A percentile compares a stretch with the other conserved stretches of the same genome.
Evolutionary conservation across 2,329 filamentous ascomycete species (phyloP).

Genomic region (Cercospora sesami): DNA sequence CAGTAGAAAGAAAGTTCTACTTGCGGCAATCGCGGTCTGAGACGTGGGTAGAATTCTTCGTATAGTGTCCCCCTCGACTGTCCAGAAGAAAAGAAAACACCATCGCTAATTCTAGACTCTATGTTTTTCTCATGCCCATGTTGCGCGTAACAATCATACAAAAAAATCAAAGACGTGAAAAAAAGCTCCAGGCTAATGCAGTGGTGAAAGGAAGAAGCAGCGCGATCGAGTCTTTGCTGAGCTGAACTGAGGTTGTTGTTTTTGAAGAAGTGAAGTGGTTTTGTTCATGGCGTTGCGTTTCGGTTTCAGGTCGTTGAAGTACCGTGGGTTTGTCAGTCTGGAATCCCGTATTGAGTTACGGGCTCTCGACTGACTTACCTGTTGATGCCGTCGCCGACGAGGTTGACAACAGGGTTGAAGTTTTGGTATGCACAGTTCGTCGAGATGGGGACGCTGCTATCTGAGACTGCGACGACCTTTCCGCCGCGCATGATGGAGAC

Average conservation of each 20-base stretch:
- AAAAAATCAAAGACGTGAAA: slow-evolving; percentile 2
- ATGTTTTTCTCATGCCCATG: slow-evolving; percentile 23
- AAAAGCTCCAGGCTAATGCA: slow-evolving; percentile 26
- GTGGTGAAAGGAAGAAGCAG: background rate
- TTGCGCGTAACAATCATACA: slow-evolving; percentile 27
- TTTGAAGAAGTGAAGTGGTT: background rate
- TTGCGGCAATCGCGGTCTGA: background rate
- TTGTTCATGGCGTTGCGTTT: background rate
- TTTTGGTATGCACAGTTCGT: slow-evolving; percentile 37
- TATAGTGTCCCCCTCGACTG: background rate
- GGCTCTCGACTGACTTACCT: slow-evolving; percentile 11
- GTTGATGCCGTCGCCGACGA: slow-evolving; percentile 36
- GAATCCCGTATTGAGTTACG: background rate
- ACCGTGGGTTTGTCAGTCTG: slow-evolving; percentile 7
- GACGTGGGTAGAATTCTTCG: background rate
- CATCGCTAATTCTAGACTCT: slow-evolving; percentile 29
- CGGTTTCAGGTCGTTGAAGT: slow-evolving; percentile 9
- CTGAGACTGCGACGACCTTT: slow-evolving; percentile 28
- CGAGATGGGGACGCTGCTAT: slow-evolving; percentile 35
- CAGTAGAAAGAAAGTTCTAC: background rate
- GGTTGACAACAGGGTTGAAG: slow-evolving; percentile 41
- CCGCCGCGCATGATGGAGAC: slow-evolving; percentile 38
- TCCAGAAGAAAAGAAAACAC: slow-evolving; percentile 15
- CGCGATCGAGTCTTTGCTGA: slow-evolving; percentile 1
- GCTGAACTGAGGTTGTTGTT: background rate